These are phyloP conservation scores for Fusarium mundagurra DNA, from an alignment of 2,329 filamentous ascomycete genomes.

Conservation along the genomic window DNA sequence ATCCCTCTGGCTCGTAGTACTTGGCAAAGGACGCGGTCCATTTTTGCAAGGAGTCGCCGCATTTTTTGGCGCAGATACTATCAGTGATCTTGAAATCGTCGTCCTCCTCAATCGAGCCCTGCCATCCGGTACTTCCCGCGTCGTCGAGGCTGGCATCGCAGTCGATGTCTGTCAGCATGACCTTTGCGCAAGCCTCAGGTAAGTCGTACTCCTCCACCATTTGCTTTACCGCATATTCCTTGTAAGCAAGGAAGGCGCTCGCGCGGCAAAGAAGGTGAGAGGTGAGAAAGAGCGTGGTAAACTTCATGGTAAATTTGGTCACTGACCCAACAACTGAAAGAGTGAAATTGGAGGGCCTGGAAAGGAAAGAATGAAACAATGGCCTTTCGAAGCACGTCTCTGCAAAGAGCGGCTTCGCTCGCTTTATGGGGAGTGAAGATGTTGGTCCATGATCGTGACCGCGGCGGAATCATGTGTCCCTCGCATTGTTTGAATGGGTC, in stretches of 20 bases:
- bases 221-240: neutral
- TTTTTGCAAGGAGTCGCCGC: neutral
- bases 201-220: neutral
- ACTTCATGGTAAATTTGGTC: rapidly evolving
- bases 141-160: neutral
- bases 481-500: neutral
- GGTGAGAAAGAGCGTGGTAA: neutral
- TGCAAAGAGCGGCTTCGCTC: neutral
- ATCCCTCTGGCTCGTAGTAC: neutral
- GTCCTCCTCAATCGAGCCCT: neutral
- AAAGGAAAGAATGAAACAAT: neutral
- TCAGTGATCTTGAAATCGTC: neutral
- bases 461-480: neutral
- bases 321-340: neutral
- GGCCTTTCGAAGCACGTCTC: rapidly evolving
- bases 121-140: neutral
- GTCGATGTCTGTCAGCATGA: neutral
- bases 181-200: neutral
- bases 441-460: neutral
- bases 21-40: neutral
- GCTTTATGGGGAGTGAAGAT: rapidly evolving
- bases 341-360: neutral
- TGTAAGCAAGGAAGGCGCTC: neutral
- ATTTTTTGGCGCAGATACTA: neutral
- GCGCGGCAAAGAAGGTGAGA: neutral